These are phyloP conservation scores for Phytophthora sansomeana DNA, from an alignment of 352 stramenopile genomes.

Conservation along the genomic window DNA sequence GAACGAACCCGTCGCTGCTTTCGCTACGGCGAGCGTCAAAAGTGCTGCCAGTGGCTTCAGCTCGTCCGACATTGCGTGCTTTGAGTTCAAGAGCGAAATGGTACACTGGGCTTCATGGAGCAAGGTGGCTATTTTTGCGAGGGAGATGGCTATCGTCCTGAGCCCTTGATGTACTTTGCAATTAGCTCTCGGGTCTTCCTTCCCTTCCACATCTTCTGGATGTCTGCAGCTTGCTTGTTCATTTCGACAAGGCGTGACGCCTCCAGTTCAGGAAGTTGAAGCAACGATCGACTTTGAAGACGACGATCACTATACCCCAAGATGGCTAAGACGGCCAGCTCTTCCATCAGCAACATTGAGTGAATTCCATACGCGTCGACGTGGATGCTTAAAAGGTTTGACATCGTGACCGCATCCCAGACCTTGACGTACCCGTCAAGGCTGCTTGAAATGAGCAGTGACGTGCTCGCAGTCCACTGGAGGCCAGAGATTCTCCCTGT, in stretches of 20 bases:
- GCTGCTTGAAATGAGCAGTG: slow-evolving; percentile 56
- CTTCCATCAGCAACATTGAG: slow-evolving; percentile 41
- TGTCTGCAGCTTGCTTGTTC: slow-evolving; percentile 43
- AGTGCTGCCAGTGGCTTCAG: slow-evolving; percentile 13
- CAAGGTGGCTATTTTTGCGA: slow-evolving; percentile 14
- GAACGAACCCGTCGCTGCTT: slow-evolving; percentile 17
- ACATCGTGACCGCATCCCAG: slow-evolving; percentile 48
- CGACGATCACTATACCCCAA: slow-evolving; percentile 53
- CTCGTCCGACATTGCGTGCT: slow-evolving; percentile 23
- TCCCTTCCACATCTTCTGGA: slow-evolving; percentile 74
- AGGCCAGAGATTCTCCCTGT: slow-evolving; percentile 58
- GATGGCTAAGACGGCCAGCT: slow-evolving; percentile 35
- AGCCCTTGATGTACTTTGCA: slow-evolving; percentile 48
- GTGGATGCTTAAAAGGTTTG: slow-evolving; percentile 46
- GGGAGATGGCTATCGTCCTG: neutral
- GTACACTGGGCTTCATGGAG: neutral
- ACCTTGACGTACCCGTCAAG: slow-evolving; percentile 74
- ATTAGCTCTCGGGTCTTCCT: slow-evolving; percentile 58
- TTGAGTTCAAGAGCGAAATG: neutral
- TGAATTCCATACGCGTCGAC: slow-evolving; percentile 56
- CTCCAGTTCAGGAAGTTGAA: slow-evolving; percentile 55
- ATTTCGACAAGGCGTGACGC: slow-evolving; percentile 40
- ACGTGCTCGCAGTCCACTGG: slow-evolving; percentile 54
- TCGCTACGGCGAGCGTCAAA: slow-evolving; percentile 30
- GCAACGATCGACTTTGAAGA: slow-evolving; percentile 47